Evolutionary conservation across 805 yeast genomes (phyloP), one percentile per base, ranked within the genome.

Genomic region (Schizosaccharomyces japonicus): DNA sequence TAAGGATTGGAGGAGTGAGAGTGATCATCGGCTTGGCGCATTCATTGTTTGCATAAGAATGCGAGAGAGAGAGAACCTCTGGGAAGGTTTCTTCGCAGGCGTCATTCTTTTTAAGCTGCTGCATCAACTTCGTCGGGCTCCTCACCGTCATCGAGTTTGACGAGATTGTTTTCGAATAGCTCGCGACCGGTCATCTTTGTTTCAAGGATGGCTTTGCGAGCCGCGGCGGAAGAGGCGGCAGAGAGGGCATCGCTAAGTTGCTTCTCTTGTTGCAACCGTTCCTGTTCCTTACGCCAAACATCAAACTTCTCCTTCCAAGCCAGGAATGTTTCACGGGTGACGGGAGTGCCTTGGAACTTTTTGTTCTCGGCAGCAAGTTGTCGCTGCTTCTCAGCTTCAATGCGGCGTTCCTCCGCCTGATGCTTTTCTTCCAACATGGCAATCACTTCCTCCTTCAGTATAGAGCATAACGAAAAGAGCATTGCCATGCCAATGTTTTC

Each of bases 401-500:
- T 19, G 4, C 15, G 30, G 15, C 25, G n/a, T 42, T 25, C 23
- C 25, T 42, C 46, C 17, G 25, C 26, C 27, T 45, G 39, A n/a
- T 25, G 33, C 17, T 31, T 29, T 10, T 29, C n/a, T 6, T 3
- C n/a, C n/a, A 45, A 25, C 17, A 32, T 4, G 39, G 19, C 23
- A 10, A 19, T 31, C n/a, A 25, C 39, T 21, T 30, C 47, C 23
- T 45, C 47, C 23, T 45, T 29, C 11, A 31, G 39, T 15, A 31
- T 23, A 11, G 47, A 45, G 28, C 39, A 30, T 13, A 45, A 23
- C 5, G 47, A 28, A 21, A 45, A 45, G 5, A 45, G 10, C 47
- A 45, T 45, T n/a, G 47, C 47, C 47, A 45, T 45, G 25, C 47
- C 47, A n/a, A 45, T 17, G 30, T 31, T 27, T 31, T 45, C 47